phyloP scores from a whole-genome alignment of 805 yeast species.

The Millerozyma miso region DNA sequence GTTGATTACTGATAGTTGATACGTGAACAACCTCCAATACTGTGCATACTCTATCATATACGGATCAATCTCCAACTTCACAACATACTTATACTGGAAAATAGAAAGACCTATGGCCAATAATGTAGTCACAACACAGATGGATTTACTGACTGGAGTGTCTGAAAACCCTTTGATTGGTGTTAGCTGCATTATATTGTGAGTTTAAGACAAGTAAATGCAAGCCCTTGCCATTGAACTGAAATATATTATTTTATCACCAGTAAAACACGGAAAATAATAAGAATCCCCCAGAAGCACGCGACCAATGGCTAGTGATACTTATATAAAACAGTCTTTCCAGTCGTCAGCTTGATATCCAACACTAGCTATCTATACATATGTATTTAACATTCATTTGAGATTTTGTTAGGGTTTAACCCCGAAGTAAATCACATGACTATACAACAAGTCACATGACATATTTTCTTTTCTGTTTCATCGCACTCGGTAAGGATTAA shows the following conservation, averaged over 20 bases:
- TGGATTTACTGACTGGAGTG: constrained; percentile 40
- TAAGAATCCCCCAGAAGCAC: background rate
- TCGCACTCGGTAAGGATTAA: background rate
- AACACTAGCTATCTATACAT: too few relatives aligned
- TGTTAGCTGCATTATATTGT: constrained; percentile 33
- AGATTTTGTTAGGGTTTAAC: too few relatives aligned
- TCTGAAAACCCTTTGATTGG: constrained; percentile 40
- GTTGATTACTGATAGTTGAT: constrained; percentile 52
- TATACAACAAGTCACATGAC: too few relatives aligned
- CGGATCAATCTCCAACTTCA: constrained; percentile 47
- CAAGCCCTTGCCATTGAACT: background rate
- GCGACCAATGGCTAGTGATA: too few relatives aligned
- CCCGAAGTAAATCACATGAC: background rate
- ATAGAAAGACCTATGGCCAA: constrained; percentile 41
- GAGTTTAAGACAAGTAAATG: background rate
- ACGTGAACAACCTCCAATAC: constrained; percentile 50
- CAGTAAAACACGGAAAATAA: background rate
- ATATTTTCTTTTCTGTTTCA: background rate
- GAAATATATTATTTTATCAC: background rate
- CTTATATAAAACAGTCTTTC: too few relatives aligned
- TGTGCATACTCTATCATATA: constrained; percentile 52
- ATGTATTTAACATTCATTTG: too few relatives aligned
- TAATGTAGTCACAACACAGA: constrained; percentile 31
- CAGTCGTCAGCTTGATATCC: too few relatives aligned
- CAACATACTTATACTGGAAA: constrained; percentile 40